Evolutionary conservation across 208 protist species (phyloP), one percentile per base, ranked within the genome.

Genomic region (Wallacemonas sp.): DNA sequence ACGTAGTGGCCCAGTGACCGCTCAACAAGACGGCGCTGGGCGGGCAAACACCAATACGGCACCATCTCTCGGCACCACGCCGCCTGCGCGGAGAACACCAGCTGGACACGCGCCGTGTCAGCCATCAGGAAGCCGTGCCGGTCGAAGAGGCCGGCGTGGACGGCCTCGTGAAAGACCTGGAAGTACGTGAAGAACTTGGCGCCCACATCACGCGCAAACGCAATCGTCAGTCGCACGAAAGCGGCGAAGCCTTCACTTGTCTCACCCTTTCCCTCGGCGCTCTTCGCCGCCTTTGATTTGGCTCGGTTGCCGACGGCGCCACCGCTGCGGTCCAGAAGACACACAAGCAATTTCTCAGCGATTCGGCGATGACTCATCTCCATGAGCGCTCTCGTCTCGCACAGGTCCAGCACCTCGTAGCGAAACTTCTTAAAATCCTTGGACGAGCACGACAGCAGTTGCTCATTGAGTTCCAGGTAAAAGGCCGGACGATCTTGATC

Each of bases 371-470:
- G 83, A 63, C 95, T 73, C 26, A 90, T 74, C 41, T 80, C 45
- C 52, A 97, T 85, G 9, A 97, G 76, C 0, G 83, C 63, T 0
- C 71, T 63, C 2, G 87, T 91, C 36, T 88, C 79, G 50, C 85
- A 92, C 30, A 89, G 27, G 50, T 85, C 78, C 21, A 85, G 61
- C 15, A 93, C 80, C 53, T 95, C 86, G 65, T 76, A 89, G 24
- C 89, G 81, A 45, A 97, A 93, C 45, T 74, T 73, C 54, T 86
- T 91, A 66, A 94, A 97, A 54, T 97, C 92, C 58, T 85, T 85
- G 0, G 87, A 85, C 26, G 68, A 87, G 74, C 91, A 76, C 9
- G 77, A 87, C 0, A 95, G 76, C 45, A 94, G 69, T 57, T 89
- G 84, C 65, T 89, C 83, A 59, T 94, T 87, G 21, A 97, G 79